Base-by-base conservation (phyloP, 2,329 filamentous ascomycete genomes). In the Monosporascus cannonballus region DNA sequence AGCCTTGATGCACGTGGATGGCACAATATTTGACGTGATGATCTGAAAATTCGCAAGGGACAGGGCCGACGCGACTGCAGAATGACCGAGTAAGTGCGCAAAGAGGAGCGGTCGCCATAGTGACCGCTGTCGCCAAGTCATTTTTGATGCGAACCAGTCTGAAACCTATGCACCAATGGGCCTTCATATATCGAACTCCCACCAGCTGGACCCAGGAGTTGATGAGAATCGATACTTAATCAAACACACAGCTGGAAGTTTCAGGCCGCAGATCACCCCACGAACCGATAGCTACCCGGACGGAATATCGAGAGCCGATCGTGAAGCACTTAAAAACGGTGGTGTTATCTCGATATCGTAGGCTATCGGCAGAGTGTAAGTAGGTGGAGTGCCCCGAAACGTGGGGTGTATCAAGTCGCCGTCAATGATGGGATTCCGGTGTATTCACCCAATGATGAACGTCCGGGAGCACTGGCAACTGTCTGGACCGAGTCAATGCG, bases 21-120 rank as follows among this genome's bases (percentile, higher is more conserved):
- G 55, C 48, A 66, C 59, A 38, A 59, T 57, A 18, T 59, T 51
- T 47, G 64, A 60, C n/a, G 58, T 58, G 37, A 67, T 61, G 20
- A 53, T 17, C 45, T 67, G 64, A 37, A 67, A 66, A 22, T 64
- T 56, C 46, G 63, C 60, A 22, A 67, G 20, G n/a, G 60, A 64
- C 53, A 67, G 56, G 14, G 62, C 62, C 24, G 60, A 60, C 11
- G 58, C 48, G 30, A 11, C 30, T 34, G 56, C 58, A 38, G 60
- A 62, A 44, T 54, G 56, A 15, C 50, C 48, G 15, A 62, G 45
- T 4, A 66, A 24, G 25, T 56, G 49, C 20, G 51, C 17, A 11
- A 61, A 51, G 30, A 49, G 53, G 18, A 54, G 37, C 36, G 63
- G 56, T 51, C 55, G 55, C 51, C 57, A 52, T 52, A 52, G 55